Evolutionary conservation across 306 rosid species (phyloP), one percentile per base, ranked within the genome.

Genomic region (Trichosanthes truncata): DNA sequence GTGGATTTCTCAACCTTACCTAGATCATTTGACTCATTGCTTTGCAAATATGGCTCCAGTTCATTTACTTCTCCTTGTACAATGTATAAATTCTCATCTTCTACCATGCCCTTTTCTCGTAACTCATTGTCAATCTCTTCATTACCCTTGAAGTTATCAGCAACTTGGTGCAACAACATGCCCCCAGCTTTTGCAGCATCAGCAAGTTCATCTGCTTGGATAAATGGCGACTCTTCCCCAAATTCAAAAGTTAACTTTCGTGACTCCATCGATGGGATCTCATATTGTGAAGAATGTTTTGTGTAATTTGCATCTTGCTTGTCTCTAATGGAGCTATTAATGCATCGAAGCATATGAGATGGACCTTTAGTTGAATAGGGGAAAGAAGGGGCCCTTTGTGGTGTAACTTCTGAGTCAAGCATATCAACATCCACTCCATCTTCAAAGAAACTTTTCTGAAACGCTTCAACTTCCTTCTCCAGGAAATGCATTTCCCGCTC

Each of bases 401-500:
- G 77, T 45, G 80, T 62, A 68, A 81, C 59, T 69, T 69, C 82
- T 45, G 78, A 51, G 57, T 78, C 77, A 38, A 49, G 82, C 78
- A 81, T 68, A 56, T 76, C 85, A 77, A 52, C 85, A 83, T 73
- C 83, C 35, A 46, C 72, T 49, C 75, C 84, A 52, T 74, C 55
- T 23, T 74, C 86, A 53, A 80, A 79, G 9, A 88, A n/a, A 63
- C 83, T 79, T 81, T 78, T 80, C 76, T 83, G 77, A 55, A 79
- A 86, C 3, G 84, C 83, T 60, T 86, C 89, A 67, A 84, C 73
- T 59, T 86, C 85, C 45, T 84, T 88, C 81, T 76, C 88, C 80
- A 88, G 74, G 81, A 86, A 88, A 74, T 88, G 86, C 61, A 80
- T 75, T 83, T 88, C 91, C 80, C 85, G 87, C 74, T 86, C 89